Evolutionary conservation across 495 filamentous ascomycete species (phyloP).

Genomic region (Hypoxylon fragiforme): DNA sequence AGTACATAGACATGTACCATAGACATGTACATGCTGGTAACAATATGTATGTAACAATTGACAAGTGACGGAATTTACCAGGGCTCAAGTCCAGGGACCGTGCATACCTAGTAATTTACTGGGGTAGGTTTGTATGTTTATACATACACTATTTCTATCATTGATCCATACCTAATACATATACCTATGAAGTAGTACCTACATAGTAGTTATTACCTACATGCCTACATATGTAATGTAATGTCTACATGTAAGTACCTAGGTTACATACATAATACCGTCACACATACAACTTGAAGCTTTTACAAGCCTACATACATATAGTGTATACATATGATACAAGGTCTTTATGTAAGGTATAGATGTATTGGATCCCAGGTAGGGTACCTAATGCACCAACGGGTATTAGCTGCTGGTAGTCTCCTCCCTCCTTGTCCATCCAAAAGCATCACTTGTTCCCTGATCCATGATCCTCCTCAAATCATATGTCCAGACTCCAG

Average conservation of each 20-base stretch:
- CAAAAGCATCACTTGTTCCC: slow-evolving; percentile 12
- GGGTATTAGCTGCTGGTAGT: slow-evolving; percentile 8
- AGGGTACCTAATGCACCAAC: slow-evolving; percentile 17
- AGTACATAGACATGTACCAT: too few species aligned
- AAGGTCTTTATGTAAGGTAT: not conserved
- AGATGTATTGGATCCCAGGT: slow-evolving; percentile 15
- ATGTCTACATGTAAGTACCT: too few species aligned
- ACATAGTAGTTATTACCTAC: not conserved
- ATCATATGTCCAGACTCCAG: slow-evolving; percentile 17
- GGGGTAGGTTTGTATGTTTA: too few species aligned
- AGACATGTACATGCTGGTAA: slow-evolving; percentile 1
- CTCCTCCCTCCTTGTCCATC: slow-evolving; percentile 15
- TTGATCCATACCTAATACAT: not conserved
- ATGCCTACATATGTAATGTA: not conserved
- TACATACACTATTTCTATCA: too few species aligned
- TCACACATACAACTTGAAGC: not conserved
- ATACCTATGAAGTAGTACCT: not conserved
- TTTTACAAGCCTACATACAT: not conserved
- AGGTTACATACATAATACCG: too few species aligned
- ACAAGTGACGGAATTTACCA: too few species aligned
- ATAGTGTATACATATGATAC: not conserved
- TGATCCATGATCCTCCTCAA: slow-evolving; percentile 31
- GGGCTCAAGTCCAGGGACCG: too few species aligned
- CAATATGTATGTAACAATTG: too few species aligned
- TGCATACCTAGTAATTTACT: too few species aligned